Base-by-base conservation (phyloP, 805 yeast genomes). In the Dipodascopsis uninucleata region DNA sequence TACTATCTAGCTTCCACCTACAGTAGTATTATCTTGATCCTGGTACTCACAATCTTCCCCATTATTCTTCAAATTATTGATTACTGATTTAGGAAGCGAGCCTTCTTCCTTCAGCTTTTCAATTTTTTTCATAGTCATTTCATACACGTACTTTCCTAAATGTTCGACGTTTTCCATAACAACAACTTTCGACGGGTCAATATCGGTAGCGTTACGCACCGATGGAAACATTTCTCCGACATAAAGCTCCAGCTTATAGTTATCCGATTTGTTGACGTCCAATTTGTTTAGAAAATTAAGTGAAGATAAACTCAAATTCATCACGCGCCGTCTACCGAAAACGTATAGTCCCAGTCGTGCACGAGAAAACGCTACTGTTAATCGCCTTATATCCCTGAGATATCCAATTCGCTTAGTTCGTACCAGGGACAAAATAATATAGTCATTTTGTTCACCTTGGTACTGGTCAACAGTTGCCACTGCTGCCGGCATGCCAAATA, bases 381-480 rank as follows among this genome's bases (percentile, higher is more conserved):
- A 18, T 21, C 49, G 49, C 39, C 53, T 36, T 24, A 44, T 25
- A 40, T 61, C 65, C 9, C 55, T 56, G 47, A 62, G 38, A 29
- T 40, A 26, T 32, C 69, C 60, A 40, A 52, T 18, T 24, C 42
- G 20, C 35, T 49, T 21, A 1, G 74, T 67, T 14, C 65, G 60
- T 17, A 65, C 71, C 29, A 67, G 49, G 6, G 73, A 68, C 8
- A 65, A 48, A 31, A 72, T 59, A 16, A 64, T 58, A 45, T 61
- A 62, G 22, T 63, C 64, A 28, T 52, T 61, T 39, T 59, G 60
- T 16, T 56, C 40, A 2, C 66, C 61, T n/a, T 57, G 58, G 23
- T 55, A 51, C 24, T 61, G 59, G 24, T 65, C 66, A 5, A 62
- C 57, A 1, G 63, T 58, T 7, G 58, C 37, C 22, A 62, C 53